Percentiles rank a stretch among this genome's conserved stretches.
Evolutionary conservation across 805 yeast genomes (phyloP).

Genomic region (Starmerella riodocensis): DNA sequence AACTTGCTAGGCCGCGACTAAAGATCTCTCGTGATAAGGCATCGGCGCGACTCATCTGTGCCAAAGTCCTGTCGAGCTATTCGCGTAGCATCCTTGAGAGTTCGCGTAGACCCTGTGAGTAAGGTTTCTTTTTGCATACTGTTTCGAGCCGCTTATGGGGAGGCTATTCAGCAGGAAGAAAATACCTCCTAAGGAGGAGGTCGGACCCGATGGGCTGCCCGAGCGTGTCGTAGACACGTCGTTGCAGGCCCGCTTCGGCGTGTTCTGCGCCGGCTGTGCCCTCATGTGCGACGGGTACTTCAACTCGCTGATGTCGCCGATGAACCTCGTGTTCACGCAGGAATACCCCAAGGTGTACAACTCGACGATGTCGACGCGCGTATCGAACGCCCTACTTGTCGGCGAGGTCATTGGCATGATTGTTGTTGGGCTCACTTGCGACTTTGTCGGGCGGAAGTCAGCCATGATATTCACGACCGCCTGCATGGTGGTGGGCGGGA

Average conservation of each 20-base stretch:
- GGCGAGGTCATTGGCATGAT: conserved; percentile 64
- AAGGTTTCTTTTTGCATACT: background rate
- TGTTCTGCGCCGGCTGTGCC: conserved; percentile 61
- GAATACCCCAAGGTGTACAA: conserved; percentile 35
- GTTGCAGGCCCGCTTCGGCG: conserved; percentile 26
- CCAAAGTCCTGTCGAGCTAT: no score
- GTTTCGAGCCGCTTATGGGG: background rate
- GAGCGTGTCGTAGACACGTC: conserved; percentile 11
- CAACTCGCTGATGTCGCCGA: conserved; percentile 60
- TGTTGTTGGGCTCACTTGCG: conserved; percentile 50
- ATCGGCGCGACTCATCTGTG: no score
- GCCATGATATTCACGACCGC: conserved; percentile 55
- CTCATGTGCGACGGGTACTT: conserved; percentile 68
- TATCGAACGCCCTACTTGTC: conserved; percentile 54
- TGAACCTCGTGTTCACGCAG: conserved; percentile 42
- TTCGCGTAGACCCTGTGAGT: no score
- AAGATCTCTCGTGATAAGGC: no score
- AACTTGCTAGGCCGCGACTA: no score
- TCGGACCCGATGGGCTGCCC: background rate
- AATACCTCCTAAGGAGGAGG: background rate
- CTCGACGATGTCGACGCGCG: conserved; percentile 43
- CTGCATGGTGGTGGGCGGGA: conserved; percentile 49
- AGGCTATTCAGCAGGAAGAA: background rate
- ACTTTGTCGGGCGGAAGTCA: conserved; percentile 50
- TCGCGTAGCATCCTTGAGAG: no score